A percentile compares a stretch with the other conserved stretches of the same genome.
Evolutionary conservation across 1,284 basidiomycete genomes (phyloP).

Genomic region (Ganoderma multipileum): DNA sequence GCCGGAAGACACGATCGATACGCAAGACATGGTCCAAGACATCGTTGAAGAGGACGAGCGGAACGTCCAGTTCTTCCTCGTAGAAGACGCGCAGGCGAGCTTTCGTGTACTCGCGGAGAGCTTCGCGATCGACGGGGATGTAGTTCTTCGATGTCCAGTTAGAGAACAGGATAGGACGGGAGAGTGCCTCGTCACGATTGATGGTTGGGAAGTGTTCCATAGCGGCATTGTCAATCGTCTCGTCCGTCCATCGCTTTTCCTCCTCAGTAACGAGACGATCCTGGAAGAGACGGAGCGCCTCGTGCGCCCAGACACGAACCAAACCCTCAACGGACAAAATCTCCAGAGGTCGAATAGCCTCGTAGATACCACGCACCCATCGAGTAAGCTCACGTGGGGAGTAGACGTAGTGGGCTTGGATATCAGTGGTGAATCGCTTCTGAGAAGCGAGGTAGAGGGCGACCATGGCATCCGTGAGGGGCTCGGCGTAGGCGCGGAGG

Average conservation of each 20-base stretch:
- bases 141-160: slow-evolving; percentile 99
- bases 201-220: slow-evolving; percentile 93
- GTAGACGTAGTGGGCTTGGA: slow-evolving; percentile 99
- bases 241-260: slow-evolving; percentile 95
- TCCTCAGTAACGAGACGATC: slow-evolving; percentile 94
- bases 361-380: slow-evolving; percentile 98
- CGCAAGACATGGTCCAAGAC: slow-evolving; percentile 97
- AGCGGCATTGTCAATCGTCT: slow-evolving; percentile 87
- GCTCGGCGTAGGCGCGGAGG: slow-evolving; percentile 91
- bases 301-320: slow-evolving; percentile 98
- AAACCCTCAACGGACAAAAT: slow-evolving; percentile 92
- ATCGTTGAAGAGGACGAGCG: slow-evolving; percentile 98
- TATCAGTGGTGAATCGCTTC: slow-evolving; percentile 92
- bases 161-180: slow-evolving; percentile 94
- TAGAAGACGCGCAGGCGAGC: slow-evolving; percentile 95
- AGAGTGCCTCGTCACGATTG: slow-evolving; percentile 82
- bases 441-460: slow-evolving; percentile 95
- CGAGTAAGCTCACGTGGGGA: slow-evolving; percentile 98
- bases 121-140: slow-evolving; percentile 92
- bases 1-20: slow-evolving; percentile 99
- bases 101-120: slow-evolving; percentile 95
- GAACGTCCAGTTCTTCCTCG: slow-evolving; percentile 97
- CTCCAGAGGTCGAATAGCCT: slow-evolving; percentile 94
- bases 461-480: slow-evolving; percentile 98
- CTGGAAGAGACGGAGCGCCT: slow-evolving; percentile 96